phyloP scores from a whole-genome alignment of 2,329 filamentous ascomycete species.

The Fusarium sp. region DNA sequence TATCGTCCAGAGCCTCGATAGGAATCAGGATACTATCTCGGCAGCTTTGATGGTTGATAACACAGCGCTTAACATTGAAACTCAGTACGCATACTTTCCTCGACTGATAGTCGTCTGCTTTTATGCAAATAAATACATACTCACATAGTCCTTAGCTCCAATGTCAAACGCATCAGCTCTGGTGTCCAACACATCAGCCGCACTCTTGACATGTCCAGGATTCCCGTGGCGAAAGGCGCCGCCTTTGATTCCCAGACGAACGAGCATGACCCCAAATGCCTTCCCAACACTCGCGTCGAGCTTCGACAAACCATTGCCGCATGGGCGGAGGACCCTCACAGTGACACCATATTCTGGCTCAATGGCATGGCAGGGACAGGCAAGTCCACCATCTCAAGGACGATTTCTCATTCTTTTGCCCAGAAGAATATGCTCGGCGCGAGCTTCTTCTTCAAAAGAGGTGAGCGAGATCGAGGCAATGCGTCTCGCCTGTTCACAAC shows the following conservation, averaged over 20 bases:
- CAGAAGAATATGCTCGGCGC: constrained; percentile 40
- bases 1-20: background rate
- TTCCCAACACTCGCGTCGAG: constrained; percentile 46
- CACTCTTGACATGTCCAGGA: background rate
- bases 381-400: constrained; percentile 54
- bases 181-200: background rate
- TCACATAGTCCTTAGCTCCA: background rate
- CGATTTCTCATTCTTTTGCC: constrained; percentile 49
- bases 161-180: background rate
- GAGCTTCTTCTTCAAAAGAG: constrained; percentile 58
- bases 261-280: constrained; percentile 48
- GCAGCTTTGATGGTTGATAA: constrained; percentile 11
- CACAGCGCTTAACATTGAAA: background rate
- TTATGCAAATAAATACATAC: background rate
- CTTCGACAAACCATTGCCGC: constrained; percentile 39
- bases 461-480: constrained; percentile 49
- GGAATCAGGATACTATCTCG: background rate
- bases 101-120: no score
- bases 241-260: constrained; percentile 51
- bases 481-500: constrained; percentile 54
- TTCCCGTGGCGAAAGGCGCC: constrained; percentile 39
- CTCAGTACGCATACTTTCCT: background rate
- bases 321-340: constrained; percentile 22
- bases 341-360: constrained; percentile 51
- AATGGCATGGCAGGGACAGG: constrained; percentile 54